Percentiles rank a stretch among this genome's conserved stretches.
Conservation (phyloP, 1,139 yeast species). For the Blastobotrys serpentis region DNA sequence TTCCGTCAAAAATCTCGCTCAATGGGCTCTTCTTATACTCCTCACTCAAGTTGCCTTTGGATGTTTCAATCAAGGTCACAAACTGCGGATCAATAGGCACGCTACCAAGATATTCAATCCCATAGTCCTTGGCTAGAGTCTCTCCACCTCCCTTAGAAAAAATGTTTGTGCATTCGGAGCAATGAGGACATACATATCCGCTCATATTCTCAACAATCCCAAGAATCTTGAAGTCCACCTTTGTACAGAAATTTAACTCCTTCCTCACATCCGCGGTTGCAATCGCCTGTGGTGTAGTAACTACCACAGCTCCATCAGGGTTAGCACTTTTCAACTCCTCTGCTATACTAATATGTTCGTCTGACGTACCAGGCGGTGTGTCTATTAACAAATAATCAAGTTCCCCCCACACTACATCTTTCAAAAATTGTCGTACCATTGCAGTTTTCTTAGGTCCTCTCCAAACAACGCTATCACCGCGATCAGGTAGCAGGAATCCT, state of each 20-base stretch:
- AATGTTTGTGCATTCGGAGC: constrained; percentile 82
- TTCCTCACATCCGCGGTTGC: constrained; percentile 92
- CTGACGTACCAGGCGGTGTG: constrained; percentile 98
- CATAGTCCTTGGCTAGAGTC: constrained; percentile 57
- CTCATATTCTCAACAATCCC: constrained; percentile 97
- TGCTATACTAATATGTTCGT: constrained; percentile 95
- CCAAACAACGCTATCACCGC: constrained; percentile 96
- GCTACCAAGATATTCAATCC: constrained; percentile 72
- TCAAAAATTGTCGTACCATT: constrained; percentile 89
- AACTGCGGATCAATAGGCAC: constrained; percentile 93
- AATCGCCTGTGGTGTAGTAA: constrained; percentile 94
- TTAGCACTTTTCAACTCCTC: constrained; percentile 75
- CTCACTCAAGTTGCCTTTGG: constrained; percentile 32
- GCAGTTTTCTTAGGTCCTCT: constrained; percentile 98
- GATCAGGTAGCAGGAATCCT: constrained; percentile 80
- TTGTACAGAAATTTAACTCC: constrained; percentile 87
- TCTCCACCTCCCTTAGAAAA: constrained; percentile 95
- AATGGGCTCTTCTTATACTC: constrained; percentile 43
- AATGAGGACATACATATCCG: constrained; percentile 92
- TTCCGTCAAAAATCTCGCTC: constrained; percentile 50
- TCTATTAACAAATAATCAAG: constrained; percentile 83
- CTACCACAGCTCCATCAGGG: constrained; percentile 91
- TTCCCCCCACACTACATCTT: constrained; percentile 88
- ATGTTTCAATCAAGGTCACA: constrained; percentile 72
- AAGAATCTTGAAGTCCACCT: constrained; percentile 73